phyloP scores from a whole-genome alignment of 2,329 filamentous ascomycete species.

The Pseudocercospora pini-densiflorae region DNA sequence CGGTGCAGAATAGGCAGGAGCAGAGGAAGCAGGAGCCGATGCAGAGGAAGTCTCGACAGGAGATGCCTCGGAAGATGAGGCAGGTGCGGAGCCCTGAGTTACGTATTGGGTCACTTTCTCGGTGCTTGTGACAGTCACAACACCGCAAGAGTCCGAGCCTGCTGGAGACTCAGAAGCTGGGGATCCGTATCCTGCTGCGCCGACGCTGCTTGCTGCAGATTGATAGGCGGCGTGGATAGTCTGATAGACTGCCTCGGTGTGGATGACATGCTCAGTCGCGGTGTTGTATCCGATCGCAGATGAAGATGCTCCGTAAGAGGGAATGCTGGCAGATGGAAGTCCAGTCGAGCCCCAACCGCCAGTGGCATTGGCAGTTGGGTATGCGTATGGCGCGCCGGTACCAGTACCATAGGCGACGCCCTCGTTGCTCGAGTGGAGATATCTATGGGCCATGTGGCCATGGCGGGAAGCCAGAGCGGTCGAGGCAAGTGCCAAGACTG shows the following conservation, averaged over 20 bases:
- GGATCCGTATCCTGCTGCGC: conserved; percentile 16
- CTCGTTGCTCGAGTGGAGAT: conserved; percentile 40
- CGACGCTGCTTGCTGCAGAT: conserved; percentile 11
- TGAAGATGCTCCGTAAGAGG: conserved; percentile 9
- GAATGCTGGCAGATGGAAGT: conserved; percentile 13
- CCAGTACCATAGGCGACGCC: conserved; percentile 27
- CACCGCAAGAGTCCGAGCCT: conserved; percentile 32
- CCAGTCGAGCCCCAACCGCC: conserved; percentile 34
- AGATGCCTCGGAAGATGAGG: conserved; percentile 19
- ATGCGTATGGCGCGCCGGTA: conserved; percentile 36
- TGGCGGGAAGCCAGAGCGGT: conserved; percentile 42
- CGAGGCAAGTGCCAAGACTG: conserved; percentile 49
- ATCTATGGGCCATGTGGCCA: conserved; percentile 30
- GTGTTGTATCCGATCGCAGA: conserved; percentile 20
- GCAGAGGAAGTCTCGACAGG: conserved; percentile 20
- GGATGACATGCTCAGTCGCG: conserved; percentile 11
- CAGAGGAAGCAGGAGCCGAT: conserved; percentile 20
- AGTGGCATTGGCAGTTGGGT: conserved; percentile 35
- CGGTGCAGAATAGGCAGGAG: conserved; percentile 19
- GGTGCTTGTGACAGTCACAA: conserved; percentile 47
- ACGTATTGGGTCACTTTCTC: conserved; percentile 43
- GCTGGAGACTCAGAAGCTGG: conserved; percentile 6
- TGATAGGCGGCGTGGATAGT: conserved; percentile 21
- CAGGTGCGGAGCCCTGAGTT: conserved; percentile 18
- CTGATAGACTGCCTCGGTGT: conserved; percentile 28